These are phyloP conservation scores for Craterostigma plantagineum DNA, from an alignment of 257 asterid species.

Conservation along the genomic window DNA sequence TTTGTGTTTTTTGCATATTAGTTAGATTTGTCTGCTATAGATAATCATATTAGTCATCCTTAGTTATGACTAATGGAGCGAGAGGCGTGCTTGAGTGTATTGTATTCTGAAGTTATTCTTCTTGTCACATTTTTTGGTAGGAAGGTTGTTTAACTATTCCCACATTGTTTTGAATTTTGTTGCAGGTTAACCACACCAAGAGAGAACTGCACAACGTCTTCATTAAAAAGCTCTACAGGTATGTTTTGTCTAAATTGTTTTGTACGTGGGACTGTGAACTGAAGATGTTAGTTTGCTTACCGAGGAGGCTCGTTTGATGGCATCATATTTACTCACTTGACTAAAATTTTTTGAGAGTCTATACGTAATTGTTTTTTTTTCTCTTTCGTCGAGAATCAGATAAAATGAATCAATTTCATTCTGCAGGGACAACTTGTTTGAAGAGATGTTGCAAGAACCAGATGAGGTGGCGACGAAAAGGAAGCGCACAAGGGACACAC, in stretches of 20 bases:
- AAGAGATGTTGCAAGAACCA: slow-evolving; percentile 95
- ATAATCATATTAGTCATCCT: no score
- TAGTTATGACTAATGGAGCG: no score
- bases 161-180: slow-evolving; percentile 9
- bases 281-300: not conserved
- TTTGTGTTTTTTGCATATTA: no score
- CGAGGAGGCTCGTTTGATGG: not conserved
- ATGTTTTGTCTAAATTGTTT: slow-evolving; percentile 9
- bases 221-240: slow-evolving; percentile 91
- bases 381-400: no score
- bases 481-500: slow-evolving; percentile 81
- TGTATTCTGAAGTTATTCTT: not conserved
- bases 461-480: slow-evolving; percentile 76
- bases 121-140: not conserved
- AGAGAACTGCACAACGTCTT: slow-evolving; percentile 86
- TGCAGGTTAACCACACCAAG: slow-evolving; percentile 89
- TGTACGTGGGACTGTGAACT: no score
- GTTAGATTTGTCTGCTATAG: no score
- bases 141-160: not conserved
- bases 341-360: not conserved
- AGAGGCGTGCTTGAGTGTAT: no score
- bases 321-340: no score
- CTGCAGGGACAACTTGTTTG: slow-evolving; percentile 75
- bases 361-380: no score
- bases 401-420: not conserved